Evolutionary conservation across 2,329 filamentous ascomycete species (phyloP), one percentile per base, ranked within the genome.

Genomic region (Exophiala bonariae): DNA sequence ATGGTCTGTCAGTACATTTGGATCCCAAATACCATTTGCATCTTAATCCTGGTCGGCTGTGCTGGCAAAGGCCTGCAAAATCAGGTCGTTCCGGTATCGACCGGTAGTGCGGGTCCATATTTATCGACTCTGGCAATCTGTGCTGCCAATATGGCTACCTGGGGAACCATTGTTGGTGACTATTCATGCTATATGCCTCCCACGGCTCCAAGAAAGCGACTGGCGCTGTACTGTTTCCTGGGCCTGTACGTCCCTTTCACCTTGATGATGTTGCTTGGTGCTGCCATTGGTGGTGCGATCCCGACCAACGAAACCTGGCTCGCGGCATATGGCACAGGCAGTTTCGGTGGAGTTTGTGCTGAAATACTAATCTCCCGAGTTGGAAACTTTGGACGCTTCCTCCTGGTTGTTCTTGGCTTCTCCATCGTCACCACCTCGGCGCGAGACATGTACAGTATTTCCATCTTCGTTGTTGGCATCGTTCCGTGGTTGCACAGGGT

Each of bases 401-500:
- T 85, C 30, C 86, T 78, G 1, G 59, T 83, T 4, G 73, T 79
- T 2, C 75, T 81, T 0, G 64, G 86, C 26, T 77, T 86, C 38
- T 83, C 80, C 59, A 80, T 80, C 10, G 76, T 83, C 20, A 83
- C 81, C 55, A 82, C 81, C 0, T 71, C 85, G 10, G 82, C 76
- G 1, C 83, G 43, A 31, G 43, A 46, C 23, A 40, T 46, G 34
- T 46, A 46, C 43, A 46, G 34, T 20, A 40, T 46, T n/a, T 46
- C 43, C 3, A 22, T 46, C 34, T 39, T 39, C 34, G 22, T 32
- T 7, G 34, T 32, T n/a, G 43, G 18, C 2, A 11, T 46, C 10
- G 22, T 46, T 30, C 43, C 43, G 3, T 46, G 33, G 33, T 28
- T 46, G 18, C 33, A 28, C 18, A 38, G 43, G 28, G 26, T 46